phyloP scores from a whole-genome alignment of 2,329 filamentous ascomycete genomes.

The Huntiella decipiens region DNA sequence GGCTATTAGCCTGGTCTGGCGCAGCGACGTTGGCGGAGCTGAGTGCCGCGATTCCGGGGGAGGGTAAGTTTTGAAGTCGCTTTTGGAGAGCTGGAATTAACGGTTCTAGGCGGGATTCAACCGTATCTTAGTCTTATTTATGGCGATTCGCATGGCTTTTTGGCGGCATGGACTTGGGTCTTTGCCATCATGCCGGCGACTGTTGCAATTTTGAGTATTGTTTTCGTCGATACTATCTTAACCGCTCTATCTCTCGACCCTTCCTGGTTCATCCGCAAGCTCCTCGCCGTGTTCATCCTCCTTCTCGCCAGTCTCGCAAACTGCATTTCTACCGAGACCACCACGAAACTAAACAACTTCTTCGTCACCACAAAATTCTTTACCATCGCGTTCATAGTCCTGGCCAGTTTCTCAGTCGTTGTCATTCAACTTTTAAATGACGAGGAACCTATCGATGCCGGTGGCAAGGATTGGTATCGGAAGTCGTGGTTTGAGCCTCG shows the following conservation, averaged over 20 bases:
- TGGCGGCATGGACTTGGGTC: slow-evolving; percentile 47
- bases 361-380: slow-evolving; percentile 36
- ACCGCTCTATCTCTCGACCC: slow-evolving; percentile 29
- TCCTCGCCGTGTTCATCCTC: slow-evolving; percentile 30
- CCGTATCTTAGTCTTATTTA: slow-evolving; percentile 42
- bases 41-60: slow-evolving; percentile 42
- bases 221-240: slow-evolving; percentile 42
- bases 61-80: slow-evolving; percentile 21
- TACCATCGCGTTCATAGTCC: slow-evolving; percentile 27
- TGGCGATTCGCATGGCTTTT: slow-evolving; percentile 40
- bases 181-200: slow-evolving; percentile 46
- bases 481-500: slow-evolving; percentile 37
- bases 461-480: slow-evolving; percentile 31
- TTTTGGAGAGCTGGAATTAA: neutral
- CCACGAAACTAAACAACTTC: slow-evolving; percentile 34
- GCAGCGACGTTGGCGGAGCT: slow-evolving; percentile 43
- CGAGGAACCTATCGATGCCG: slow-evolving; percentile 20
- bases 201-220: slow-evolving; percentile 43
- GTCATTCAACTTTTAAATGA: slow-evolving; percentile 19
- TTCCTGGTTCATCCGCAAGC: slow-evolving; percentile 25
- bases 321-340: slow-evolving; percentile 35
- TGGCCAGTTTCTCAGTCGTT: slow-evolving; percentile 29
- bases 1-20: slow-evolving; percentile 44
- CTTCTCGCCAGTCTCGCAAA: slow-evolving; percentile 30
- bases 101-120: slow-evolving; percentile 35